These are phyloP conservation scores for Chaetomiaceae sp. DNA, from an alignment of 2,329 filamentous ascomycete genomes.

Conservation along the genomic window DNA sequence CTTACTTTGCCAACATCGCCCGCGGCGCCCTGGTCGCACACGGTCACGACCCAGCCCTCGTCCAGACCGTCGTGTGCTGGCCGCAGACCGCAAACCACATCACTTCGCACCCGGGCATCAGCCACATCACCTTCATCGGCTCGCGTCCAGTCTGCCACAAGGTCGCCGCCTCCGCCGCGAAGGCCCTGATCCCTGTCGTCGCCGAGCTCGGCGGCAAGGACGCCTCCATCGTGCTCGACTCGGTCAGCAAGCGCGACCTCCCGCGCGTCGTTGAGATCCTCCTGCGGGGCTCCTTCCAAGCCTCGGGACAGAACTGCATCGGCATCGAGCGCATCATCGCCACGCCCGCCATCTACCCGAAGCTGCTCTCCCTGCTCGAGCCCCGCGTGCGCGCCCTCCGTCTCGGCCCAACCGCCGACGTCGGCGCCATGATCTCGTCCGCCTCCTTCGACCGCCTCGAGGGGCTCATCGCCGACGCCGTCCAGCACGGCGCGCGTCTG, in stretches of 20 bases:
- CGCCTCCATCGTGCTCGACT: slow-evolving; percentile 82
- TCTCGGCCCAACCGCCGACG: slow-evolving; percentile 70
- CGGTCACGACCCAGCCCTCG: slow-evolving; percentile 72
- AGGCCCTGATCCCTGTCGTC: slow-evolving; percentile 76
- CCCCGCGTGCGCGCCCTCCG: slow-evolving; percentile 69
- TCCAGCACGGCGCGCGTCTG: slow-evolving; percentile 70
- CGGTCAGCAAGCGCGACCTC: slow-evolving; percentile 56
- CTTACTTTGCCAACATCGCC: slow-evolving; percentile 74
- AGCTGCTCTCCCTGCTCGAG: slow-evolving; percentile 62
- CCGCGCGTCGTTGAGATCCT: slow-evolving; percentile 72
- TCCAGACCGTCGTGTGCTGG: slow-evolving; percentile 85
- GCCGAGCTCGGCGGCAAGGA: slow-evolving; percentile 96
- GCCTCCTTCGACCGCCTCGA: slow-evolving; percentile 72
- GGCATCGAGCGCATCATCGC: slow-evolving; percentile 91
- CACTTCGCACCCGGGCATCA: slow-evolving; percentile 76
- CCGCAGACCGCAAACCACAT: slow-evolving; percentile 73
- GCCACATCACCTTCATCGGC: slow-evolving; percentile 94
- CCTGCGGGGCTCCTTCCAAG: slow-evolving; percentile 90
- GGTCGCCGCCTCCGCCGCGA: slow-evolving; percentile 80
- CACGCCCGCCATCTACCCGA: slow-evolving; percentile 67
- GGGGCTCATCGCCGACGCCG: slow-evolving; percentile 67
- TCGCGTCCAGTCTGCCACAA: slow-evolving; percentile 80
- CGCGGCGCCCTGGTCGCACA: slow-evolving; percentile 74
- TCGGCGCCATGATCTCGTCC: slow-evolving; percentile 85
- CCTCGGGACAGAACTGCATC: slow-evolving; percentile 94